Evolutionary conservation across 441 rosid species (phyloP).

Genomic region (Omphalea diandra): DNA sequence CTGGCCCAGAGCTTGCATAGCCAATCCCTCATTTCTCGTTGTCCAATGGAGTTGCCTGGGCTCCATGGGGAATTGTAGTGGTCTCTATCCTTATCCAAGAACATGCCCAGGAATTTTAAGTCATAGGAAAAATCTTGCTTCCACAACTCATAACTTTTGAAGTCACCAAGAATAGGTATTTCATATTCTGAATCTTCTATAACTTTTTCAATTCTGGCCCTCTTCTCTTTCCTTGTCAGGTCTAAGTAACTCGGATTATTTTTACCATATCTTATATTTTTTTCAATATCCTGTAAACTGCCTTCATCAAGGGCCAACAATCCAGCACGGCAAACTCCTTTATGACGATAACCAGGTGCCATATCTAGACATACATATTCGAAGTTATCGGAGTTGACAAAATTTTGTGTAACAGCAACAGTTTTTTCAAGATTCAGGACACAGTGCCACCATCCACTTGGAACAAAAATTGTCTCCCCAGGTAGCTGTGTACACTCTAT

Average conservation of each 20-base stretch:
- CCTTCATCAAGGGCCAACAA: conserved; percentile 74
- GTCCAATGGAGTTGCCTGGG: conserved; percentile 86
- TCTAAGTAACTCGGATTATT: conserved; percentile 50
- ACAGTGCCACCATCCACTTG: conserved; percentile 99
- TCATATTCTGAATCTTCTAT: conserved; percentile 35
- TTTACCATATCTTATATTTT: conserved; percentile 31
- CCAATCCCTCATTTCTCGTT: conserved; percentile 97
- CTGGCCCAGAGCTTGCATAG: conserved; percentile 73
- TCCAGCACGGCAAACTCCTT: conserved; percentile 97
- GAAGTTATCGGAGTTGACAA: conserved; percentile 78
- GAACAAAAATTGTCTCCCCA: conserved; percentile 95
- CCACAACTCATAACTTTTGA: conserved; percentile 52
- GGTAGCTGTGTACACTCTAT: conserved; percentile 93
- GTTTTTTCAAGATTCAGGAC: conserved; percentile 88
- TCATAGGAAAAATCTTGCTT: conserved; percentile 67
- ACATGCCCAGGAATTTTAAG: conserved; percentile 57
- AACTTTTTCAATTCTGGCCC: conserved; percentile 43
- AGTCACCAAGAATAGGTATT: conserved; percentile 34
- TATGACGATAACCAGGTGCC: conserved; percentile 96
- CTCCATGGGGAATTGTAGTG: conserved; percentile 92
- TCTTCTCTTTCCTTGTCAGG: conserved; percentile 80
- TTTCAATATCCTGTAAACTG: conserved; percentile 38
- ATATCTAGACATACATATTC: conserved; percentile 91
- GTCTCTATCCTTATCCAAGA: conserved; percentile 83
- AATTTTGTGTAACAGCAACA: conserved; percentile 94